Percentiles rank a stretch among this genome's conserved stretches.
Conservation (phyloP, 805 yeast species). For the Pichia ethanolica region DNA sequence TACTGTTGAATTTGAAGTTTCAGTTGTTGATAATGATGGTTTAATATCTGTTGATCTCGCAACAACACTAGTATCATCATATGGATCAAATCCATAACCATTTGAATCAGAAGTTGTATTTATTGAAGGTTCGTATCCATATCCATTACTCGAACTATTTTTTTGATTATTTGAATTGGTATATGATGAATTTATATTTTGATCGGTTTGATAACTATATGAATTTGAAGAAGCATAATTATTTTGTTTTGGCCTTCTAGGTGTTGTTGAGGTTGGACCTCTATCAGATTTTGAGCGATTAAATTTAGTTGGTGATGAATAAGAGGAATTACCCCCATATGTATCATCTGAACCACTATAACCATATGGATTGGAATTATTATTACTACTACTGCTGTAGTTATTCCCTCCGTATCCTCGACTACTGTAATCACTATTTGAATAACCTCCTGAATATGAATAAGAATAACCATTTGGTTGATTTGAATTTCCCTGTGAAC, state of each 20-base stretch:
- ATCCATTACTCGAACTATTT: background rate
- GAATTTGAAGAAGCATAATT: background rate
- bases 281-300: background rate
- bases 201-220: conserved; percentile 4
- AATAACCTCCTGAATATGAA: conserved; percentile 1
- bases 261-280: background rate
- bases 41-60: background rate
- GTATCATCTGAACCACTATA: background rate
- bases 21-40: background rate
- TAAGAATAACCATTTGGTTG: background rate
- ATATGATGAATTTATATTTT: background rate
- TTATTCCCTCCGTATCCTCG: background rate
- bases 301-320: background rate
- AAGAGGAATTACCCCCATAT: background rate
- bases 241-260: conserved; percentile 5
- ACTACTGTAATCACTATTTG: background rate
- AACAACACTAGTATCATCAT: conserved; percentile 12
- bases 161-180: conserved; percentile 5
- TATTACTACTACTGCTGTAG: background rate
- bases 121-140: conserved; percentile 7
- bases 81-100: conserved; percentile 14
- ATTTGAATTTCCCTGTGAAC: conserved; percentile 4
- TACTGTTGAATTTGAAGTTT: background rate
- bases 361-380: background rate
- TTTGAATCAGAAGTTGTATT: conserved; percentile 4